A percentile compares a stretch with the other conserved stretches of the same genome.
These are phyloP conservation scores for Aspergillus pseudoviridinutans DNA, from an alignment of 2,329 filamentous ascomycete species.

Conservation along the genomic window DNA sequence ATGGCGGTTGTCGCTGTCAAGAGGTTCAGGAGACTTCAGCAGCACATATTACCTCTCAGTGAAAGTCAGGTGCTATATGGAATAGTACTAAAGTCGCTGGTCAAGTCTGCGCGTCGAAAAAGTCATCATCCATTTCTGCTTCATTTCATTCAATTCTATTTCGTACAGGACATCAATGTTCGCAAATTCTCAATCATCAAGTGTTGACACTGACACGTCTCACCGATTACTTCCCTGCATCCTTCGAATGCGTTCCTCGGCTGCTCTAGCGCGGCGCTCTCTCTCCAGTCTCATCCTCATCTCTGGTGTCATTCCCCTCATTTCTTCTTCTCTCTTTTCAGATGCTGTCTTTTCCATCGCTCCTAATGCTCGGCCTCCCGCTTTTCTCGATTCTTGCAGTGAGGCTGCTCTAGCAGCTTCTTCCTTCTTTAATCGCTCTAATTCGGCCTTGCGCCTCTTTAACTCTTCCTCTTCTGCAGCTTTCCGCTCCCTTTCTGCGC, in stretches of 20 bases:
- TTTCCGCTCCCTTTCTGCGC: slow-evolving; percentile 65
- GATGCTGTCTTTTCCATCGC: slow-evolving; percentile 67
- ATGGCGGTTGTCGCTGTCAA: background rate
- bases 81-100: background rate
- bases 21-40: background rate
- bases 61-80: background rate
- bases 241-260: slow-evolving; percentile 76
- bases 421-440: slow-evolving; percentile 66
- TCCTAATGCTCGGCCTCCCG: slow-evolving; percentile 54
- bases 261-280: slow-evolving; percentile 84
- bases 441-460: slow-evolving; percentile 67
- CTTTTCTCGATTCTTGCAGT: slow-evolving; percentile 48
- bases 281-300: slow-evolving; percentile 80
- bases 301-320: slow-evolving; percentile 79
- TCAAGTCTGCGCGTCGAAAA: background rate
- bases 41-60: background rate
- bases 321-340: slow-evolving; percentile 79
- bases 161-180: background rate
- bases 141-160: background rate
- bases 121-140: background rate
- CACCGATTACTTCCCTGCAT: slow-evolving; percentile 47
- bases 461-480: slow-evolving; percentile 66
- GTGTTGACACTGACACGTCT: background rate
- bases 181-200: background rate
- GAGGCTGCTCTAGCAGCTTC: slow-evolving; percentile 43